phyloP scores from a whole-genome alignment of 202 grass and related monocot genomes.

The Cymbopogon flexuosus region DNA sequence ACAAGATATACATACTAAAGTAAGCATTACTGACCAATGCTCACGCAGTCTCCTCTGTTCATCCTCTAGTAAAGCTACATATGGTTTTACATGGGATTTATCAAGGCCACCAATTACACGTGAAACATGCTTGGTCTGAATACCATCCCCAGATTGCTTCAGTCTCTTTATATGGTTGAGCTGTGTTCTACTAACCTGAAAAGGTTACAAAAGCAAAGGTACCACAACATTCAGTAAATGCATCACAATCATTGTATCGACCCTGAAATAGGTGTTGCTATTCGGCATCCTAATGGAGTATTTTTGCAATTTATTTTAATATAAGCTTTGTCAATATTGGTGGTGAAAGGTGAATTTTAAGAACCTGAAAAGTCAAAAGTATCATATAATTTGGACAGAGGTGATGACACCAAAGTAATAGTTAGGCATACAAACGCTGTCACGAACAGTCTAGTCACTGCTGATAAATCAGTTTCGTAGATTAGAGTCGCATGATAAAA shows the following conservation, averaged over 20 bases:
- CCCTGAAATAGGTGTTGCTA: not conserved
- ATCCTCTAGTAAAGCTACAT: slow-evolving; percentile 43
- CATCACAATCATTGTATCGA: not conserved
- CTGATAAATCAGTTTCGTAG: not conserved
- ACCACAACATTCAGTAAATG: not conserved
- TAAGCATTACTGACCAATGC: slow-evolving; percentile 40
- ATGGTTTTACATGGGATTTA: slow-evolving; percentile 45
- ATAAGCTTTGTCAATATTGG: not conserved
- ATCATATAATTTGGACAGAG: not conserved
- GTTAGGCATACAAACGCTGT: not conserved
- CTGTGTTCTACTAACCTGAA: slow-evolving; percentile 55
- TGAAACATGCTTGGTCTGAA: slow-evolving; percentile 45
- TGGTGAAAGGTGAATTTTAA: not conserved
- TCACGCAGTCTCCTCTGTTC: slow-evolving; percentile 38
- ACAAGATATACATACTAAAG: not conserved
- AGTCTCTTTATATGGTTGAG: slow-evolving; percentile 49
- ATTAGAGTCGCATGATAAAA: not conserved
- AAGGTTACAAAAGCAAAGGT: slow-evolving; percentile 12
- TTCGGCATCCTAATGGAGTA: not conserved
- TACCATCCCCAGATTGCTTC: slow-evolving; percentile 58
- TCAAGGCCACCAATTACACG: slow-evolving; percentile 51
- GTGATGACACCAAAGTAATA: not conserved
- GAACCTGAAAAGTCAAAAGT: not conserved
- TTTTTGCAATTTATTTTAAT: not conserved
- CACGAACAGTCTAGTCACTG: not conserved